Evolutionary conservation across 2,329 filamentous ascomycete genomes (phyloP), one percentile per base, ranked within the genome.

Genomic region (Fusarium cicatricum): DNA sequence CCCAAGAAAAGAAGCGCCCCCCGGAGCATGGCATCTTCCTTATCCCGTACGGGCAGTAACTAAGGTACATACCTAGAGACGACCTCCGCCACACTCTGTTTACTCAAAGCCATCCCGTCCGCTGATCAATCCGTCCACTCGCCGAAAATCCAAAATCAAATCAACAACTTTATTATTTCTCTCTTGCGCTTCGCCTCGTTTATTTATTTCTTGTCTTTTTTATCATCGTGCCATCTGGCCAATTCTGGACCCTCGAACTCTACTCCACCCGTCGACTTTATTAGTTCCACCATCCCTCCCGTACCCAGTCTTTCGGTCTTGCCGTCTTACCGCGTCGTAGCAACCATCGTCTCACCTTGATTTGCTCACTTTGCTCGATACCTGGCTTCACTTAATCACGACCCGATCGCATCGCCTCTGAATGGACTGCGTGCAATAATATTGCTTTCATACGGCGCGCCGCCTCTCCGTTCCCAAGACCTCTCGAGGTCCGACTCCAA

Each of bases 391-490:
- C 39, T 36, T 29, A 50, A 16, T 15, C 16, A 48, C 10, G 19
- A 40, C n/a, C 16, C 21, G 9, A 40, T 4, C 21, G 21, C 32
- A 40, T 40, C 41, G 38, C 36, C 45, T 44, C 60, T 64, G 55
- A 15, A 63, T 64, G 60, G 60, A 53, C 40, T 59, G 52, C 28
- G 43, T 67, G 63, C 46, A 50, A 50, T 68, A 60, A 44, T 36
- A 42, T 33, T 21, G 12, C 19, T 49, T 12, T 28, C 34, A 33
- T 34, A 59, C 37, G 58, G 58, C 58, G 55, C 54, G 56, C 39
- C 28, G 57, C 60, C 59, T 31, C 47, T 56, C 46, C 48, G 51
- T 43, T 31, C 17, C 19, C 34, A 45, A 60, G 65, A 51, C 65
- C 62, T 41, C 29, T 43, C 17, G 11, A 54, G 65, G 65, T 64